Evolutionary conservation across 2,329 filamentous ascomycete species (phyloP), one percentile per base, ranked within the genome.

Genomic region (Hymenoscyphus linearis): DNA sequence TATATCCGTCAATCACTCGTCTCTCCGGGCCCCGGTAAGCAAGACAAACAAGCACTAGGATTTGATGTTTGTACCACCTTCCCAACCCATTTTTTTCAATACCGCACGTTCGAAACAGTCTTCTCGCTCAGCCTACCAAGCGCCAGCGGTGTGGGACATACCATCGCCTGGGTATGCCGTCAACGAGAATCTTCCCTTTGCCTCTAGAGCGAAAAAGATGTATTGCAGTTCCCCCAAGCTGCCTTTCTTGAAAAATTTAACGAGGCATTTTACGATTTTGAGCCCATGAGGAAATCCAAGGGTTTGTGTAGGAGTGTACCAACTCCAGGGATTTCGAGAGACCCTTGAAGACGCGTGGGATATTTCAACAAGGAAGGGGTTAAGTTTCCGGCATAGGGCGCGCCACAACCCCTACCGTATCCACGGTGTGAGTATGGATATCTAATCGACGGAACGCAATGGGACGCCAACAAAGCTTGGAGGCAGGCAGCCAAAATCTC

Each of bases 391-490:
- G 25, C 18, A 25, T 50, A 25, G 25, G 44, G 40, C 18, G 22
- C 18, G 12, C 10, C 40, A 47, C 40, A 47, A 18, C 40, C 18
- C 22, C 40, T 47, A 10, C 16, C 16, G n/a, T 18, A 22, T 7
- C 16, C n/a, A 18, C 18, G n/a, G 18, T 47, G 40, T 25, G 22
- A 18, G 22, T 64, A 66, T 64, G 64, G 65, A 67, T 64, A 65
- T 65, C 62, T 62, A 64, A 64, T 65, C 55, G 56, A 52, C 18
- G 35, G 13, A 47, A 40, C n/a, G 22, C 53, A 55, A 35, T 25
- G 18, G 7, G 14, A 47, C 44, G 44, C 44, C 22, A 50, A 50
- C 44, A 50, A 50, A 25, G 5, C 10, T 25, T 22, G 22, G 18
- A 31, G 31, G 31, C 6, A 31, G 31, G 5, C 10, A 31, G 31